phyloP scores from a whole-genome alignment of 148 eudicot species.

The Suaeda aralocaspica region DNA sequence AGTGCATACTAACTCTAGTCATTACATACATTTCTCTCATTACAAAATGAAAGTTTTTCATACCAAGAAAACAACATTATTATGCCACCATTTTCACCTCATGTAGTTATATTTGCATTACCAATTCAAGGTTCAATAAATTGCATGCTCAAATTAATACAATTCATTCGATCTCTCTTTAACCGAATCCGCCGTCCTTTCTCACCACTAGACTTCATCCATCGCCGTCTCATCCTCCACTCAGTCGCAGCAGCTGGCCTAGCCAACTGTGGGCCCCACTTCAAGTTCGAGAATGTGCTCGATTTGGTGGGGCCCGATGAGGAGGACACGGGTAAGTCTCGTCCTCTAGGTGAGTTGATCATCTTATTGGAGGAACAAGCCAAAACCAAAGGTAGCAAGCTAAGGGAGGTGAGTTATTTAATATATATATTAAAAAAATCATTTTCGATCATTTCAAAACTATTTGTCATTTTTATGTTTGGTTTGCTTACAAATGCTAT shows the following conservation, averaged over 20 bases:
- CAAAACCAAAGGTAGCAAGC: not conserved
- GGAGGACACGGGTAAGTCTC: constrained; percentile 21
- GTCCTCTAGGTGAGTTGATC: constrained; percentile 15
- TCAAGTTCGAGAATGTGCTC: constrained; percentile 26
- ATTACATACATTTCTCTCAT: too few species aligned
- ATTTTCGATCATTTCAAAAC: too few species aligned
- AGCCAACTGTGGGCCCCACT: constrained; percentile 3
- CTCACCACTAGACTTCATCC: constrained; percentile 29
- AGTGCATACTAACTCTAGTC: too few species aligned
- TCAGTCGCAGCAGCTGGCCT: constrained; percentile 25
- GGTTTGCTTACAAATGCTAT: too few species aligned
- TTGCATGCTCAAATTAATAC: constrained; percentile 36
- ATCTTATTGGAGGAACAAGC: constrained; percentile 18
- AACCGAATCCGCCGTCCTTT: constrained; percentile 21
- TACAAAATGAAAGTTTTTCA: too few species aligned
- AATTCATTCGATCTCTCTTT: constrained; percentile 32
- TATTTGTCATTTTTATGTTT: too few species aligned
- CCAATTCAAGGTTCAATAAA: constrained; percentile 42
- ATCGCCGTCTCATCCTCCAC: constrained; percentile 20
- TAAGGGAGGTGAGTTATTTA: too few species aligned
- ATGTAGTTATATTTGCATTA: constrained; percentile 39
- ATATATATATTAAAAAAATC: too few species aligned
- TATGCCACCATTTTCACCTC: constrained; percentile 13
- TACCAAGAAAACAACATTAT: too few species aligned
- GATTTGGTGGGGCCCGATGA: constrained; percentile 35